A percentile compares a stretch with the other conserved stretches of the same genome.
Evolutionary conservation across 352 stramenopile genomes (phyloP).

Genomic region (Phytophthora palmivora): DNA sequence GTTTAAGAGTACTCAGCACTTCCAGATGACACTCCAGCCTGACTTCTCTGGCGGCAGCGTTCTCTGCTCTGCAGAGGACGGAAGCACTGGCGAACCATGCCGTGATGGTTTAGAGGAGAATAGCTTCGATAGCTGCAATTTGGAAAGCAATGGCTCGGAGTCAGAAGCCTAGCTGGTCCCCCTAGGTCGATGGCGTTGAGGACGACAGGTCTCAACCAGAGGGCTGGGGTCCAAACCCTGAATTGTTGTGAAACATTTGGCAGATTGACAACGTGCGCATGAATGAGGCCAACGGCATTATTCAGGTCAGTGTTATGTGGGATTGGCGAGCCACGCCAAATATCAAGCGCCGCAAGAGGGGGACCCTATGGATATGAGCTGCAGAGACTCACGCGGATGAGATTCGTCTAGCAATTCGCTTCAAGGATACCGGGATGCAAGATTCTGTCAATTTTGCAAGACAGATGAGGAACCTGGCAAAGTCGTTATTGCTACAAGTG

Average conservation of each 20-base stretch:
- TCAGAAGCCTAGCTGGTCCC: no score
- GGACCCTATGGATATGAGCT: background rate
- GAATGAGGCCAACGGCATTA: background rate
- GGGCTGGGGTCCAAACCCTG: no score
- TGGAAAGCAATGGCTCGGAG: no score
- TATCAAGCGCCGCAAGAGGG: background rate
- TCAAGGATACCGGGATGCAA: background rate
- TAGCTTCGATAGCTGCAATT: no score
- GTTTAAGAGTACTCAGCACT: no score
- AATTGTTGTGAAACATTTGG: background rate
- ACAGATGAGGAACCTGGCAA: background rate
- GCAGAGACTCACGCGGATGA: background rate
- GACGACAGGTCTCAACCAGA: no score
- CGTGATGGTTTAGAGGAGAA: no score
- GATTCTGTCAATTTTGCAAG: slow-evolving; percentile 10
- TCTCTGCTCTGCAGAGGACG: no score
- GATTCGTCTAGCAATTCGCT: background rate
- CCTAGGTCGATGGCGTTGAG: no score
- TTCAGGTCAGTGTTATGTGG: background rate
- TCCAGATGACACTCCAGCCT: no score
- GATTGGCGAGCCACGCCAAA: background rate
- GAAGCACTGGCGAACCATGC: no score
- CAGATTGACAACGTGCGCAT: slow-evolving; percentile 4
- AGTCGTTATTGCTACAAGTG: background rate
- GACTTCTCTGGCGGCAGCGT: no score